Base-by-base conservation (phyloP, 345 rosid species). In the Brassica incana region DNA sequence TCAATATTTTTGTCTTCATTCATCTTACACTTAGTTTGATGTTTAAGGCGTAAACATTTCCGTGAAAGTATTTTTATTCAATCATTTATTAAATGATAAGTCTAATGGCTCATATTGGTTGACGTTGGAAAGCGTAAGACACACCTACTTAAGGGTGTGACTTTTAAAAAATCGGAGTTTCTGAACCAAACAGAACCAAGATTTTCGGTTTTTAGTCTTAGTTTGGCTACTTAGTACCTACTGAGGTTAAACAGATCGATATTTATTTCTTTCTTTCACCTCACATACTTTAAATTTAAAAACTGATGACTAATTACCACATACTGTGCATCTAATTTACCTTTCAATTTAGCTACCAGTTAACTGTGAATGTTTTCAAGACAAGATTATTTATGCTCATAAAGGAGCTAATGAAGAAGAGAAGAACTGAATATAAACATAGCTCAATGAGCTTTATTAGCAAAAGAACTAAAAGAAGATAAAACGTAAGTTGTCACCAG, bases 21-120 rank as follows among this genome's bases (percentile, higher is more conserved):
- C 8, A 30, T 18, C 48, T 12, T 43, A 14, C 73, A 56, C 38
- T 45, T 45, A 61, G 35, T 43, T 43, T 77, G 7, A 45, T 77
- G 50, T 20, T 30, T 60, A 76, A 15, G 35, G 62, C 33, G n/a
- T 76, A 73, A 59, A 9, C 54, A 67, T 52, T 52, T 16, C 15
- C 52, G 1, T 18, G 15, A 66, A 23, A 52, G 25, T 25, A 8
- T 3, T 65, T 65, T 65, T 75, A 10, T 50, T 30, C 2, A 18
- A 14, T 33, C 10, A n/a, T 52, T 52, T 36, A 20, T 65, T 27
- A 58, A 66, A 48, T 9, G 10, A 58, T 33, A 64, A 9, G 29
- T 2, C 4, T 33, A 33, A 6, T 25, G 5, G 25, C 27, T 38
- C 29, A 40, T 61, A 38, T 38, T 40, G 14, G 8, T 66, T 58